phyloP scores from a whole-genome alignment of 2,329 filamentous ascomycete genomes.

The Apiospora pterosperma region DNA sequence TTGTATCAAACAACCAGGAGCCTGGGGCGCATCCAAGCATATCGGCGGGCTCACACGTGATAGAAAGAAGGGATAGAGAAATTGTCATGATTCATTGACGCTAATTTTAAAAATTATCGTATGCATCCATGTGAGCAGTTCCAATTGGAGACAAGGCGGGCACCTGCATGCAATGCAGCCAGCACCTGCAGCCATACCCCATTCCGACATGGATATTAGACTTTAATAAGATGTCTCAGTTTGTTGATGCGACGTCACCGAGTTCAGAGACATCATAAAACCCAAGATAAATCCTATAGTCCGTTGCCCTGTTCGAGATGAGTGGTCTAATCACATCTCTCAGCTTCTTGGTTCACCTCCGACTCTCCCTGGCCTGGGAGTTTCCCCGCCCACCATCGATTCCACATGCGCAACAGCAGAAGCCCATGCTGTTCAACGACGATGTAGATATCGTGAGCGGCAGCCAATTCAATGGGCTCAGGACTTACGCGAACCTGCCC shows the following conservation, averaged over 20 bases:
- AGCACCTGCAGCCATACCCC: neutral
- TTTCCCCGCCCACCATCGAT: conserved; percentile 16
- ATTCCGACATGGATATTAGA: neutral
- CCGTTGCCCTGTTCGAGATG: neutral
- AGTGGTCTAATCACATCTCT: neutral
- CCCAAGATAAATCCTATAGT: neutral
- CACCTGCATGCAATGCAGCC: too few relatives aligned
- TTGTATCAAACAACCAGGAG: neutral
- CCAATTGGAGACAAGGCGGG: neutral
- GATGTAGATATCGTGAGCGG: conserved; percentile 37
- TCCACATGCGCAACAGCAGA: conserved; percentile 9
- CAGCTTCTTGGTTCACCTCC: neutral
- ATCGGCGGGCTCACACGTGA: neutral
- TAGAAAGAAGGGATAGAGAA: neutral
- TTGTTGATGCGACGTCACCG: neutral
- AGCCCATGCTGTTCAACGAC: conserved; percentile 14
- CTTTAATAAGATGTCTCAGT: neutral
- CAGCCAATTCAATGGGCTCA: conserved; percentile 52
- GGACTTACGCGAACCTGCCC: conserved; percentile 60
- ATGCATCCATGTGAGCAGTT: neutral
- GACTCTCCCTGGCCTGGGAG: conserved; percentile 13
- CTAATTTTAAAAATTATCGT: too few relatives aligned
- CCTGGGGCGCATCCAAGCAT: neutral
- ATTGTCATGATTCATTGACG: neutral
- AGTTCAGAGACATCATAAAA: conserved; percentile 13